These are phyloP conservation scores for Yamadazyma sp. DNA, from an alignment of 805 yeast species.

Conservation along the genomic window DNA sequence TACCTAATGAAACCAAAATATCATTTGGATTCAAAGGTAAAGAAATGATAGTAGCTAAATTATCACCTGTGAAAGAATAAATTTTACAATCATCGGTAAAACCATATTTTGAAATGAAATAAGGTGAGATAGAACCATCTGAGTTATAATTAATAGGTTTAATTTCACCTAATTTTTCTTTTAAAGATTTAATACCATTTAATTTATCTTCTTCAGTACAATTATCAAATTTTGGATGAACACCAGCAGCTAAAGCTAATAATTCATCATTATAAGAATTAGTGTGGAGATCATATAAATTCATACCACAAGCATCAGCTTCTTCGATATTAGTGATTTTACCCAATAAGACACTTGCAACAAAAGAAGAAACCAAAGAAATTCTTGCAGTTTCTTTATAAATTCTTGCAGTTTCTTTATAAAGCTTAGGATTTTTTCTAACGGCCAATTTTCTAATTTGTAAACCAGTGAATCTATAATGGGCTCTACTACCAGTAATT, in stretches of 20 bases:
- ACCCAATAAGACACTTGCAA: constrained; percentile 71
- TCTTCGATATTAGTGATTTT: constrained; percentile 64
- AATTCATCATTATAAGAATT: constrained; percentile 56
- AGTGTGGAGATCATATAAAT: constrained; percentile 68
- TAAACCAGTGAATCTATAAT: constrained; percentile 88
- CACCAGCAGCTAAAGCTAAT: constrained; percentile 53
- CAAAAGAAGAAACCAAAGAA: constrained; percentile 73
- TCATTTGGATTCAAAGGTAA: constrained; percentile 76
- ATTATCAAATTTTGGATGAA: constrained; percentile 41
- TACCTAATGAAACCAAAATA: constrained; percentile 78
- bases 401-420: constrained; percentile 40
- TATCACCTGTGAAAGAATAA: constrained; percentile 86
- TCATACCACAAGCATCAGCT: constrained; percentile 93
- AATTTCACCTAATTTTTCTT: constrained; percentile 51
- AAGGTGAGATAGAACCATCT: constrained; percentile 53
- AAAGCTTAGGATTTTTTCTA: constrained; percentile 45
- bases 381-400: constrained; percentile 61
- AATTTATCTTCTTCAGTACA: constrained; percentile 17
- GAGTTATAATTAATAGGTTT: constrained; percentile 49
- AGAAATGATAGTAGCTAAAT: constrained; percentile 82
- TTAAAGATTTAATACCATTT: constrained; percentile 39
- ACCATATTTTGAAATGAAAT: constrained; percentile 65
- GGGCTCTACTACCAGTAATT: constrained; percentile 83
- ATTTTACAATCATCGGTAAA: constrained; percentile 55
- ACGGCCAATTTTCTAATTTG: constrained; percentile 75